Evolutionary conservation across 225 moss, liverwort and hornwort species (phyloP), one percentile per base, ranked within the genome.

Genomic region (Lunularia cruciata): DNA sequence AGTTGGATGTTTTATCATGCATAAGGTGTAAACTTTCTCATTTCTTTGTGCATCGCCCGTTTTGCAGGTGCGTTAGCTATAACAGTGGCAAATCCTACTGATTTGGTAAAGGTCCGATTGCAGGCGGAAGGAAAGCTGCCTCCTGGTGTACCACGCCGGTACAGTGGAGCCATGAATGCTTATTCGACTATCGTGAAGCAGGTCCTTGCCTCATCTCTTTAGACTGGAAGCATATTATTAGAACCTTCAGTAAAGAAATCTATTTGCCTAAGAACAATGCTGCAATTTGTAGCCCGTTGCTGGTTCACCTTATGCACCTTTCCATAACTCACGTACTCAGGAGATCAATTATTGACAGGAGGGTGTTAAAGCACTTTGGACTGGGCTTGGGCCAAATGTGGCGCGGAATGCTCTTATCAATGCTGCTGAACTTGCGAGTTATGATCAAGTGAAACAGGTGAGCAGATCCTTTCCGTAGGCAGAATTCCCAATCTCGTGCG

Each of bases 391-490:
- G 52, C 98, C 98, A 2, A 98, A 98, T 62, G 98, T 93, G 64
- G 98, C 98, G 56, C 87, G 98, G 28, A 98, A 98, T 65, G 98
- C 98, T 34, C 91, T 98, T 57, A 87, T 98, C 68, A 93, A 98
- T 75, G 98, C 98, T 74, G 98, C 98, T 25, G 93, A 98, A 74
- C 77, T 98, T 58, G 98, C 98, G 38, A 98, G 98, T 70, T 98
- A 98, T 75, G 98, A 98, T 80, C 93, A 98, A 84, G 91, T 98
- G 69, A 98, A 98, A 79, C 98, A 98, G 91, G 98, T 93, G 12
- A 67, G 69, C 32, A 22, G 11, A 10, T 1, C 12, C 40, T 37
- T 61, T 23, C 39, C 18, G 10, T n/a, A n/a, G n/a, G n/a, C n/a
- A n/a, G n/a, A n/a, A n/a, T n/a, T n/a, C n/a, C n/a, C 18, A 58